Conservation (phyloP, 2,329 filamentous ascomycete species). For the Penicillium sp. region DNA sequence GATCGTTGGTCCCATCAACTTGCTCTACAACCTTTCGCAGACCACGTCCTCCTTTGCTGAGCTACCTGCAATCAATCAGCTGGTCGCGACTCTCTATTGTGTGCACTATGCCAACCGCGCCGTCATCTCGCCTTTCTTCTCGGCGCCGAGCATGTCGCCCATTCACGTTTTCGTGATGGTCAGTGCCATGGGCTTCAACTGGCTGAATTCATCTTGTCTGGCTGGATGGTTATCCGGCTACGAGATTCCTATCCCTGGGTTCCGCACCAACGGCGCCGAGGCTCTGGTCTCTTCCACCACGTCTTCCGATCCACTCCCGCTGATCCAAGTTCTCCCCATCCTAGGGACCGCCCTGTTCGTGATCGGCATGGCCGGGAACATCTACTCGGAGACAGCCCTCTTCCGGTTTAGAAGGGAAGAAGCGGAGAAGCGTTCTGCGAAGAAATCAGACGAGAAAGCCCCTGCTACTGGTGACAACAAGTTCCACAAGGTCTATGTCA, state of each 20-base stretch:
- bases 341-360: constrained; percentile 75
- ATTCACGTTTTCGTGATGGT: constrained; percentile 71
- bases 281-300: constrained; percentile 10
- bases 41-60: constrained; percentile 57
- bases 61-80: constrained; percentile 39
- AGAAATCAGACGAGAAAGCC: constrained; percentile 49
- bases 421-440: constrained; percentile 51
- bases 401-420: constrained; percentile 80
- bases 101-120: constrained; percentile 93
- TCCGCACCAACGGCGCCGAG: constrained; percentile 15
- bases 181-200: constrained; percentile 70
- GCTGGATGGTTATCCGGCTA: constrained; percentile 83
- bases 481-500: constrained; percentile 80
- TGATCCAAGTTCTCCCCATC: constrained; percentile 45
- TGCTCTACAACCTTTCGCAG: constrained; percentile 73
- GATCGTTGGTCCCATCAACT: constrained; percentile 69
- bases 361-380: constrained; percentile 75
- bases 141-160: constrained; percentile 89
- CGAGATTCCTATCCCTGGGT: constrained; percentile 50
- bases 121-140: constrained; percentile 73
- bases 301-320: neutral
- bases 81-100: constrained; percentile 53
- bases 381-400: constrained; percentile 86
- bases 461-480: constrained; percentile 43
- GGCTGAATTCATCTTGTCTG: constrained; percentile 75